Base-by-base conservation (phyloP, 2,329 filamentous ascomycete genomes). In the Chalaropsis ovoidea region DNA sequence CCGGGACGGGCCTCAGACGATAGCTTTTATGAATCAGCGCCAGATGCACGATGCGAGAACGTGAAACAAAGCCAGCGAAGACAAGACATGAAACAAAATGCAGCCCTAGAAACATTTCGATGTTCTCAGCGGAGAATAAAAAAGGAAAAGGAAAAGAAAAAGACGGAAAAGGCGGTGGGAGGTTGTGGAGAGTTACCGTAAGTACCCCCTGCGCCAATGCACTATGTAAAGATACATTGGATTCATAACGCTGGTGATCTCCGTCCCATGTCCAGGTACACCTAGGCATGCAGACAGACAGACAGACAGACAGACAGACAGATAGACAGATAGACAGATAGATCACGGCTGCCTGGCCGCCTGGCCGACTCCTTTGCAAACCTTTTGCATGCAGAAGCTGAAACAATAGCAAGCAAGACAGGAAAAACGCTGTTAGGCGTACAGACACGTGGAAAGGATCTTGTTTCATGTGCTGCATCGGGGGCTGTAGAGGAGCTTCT, bases 391-490 rank as follows among this genome's bases (percentile, higher is more conserved):
- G 54, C 54, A 58, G 54, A 58, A 39, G 54, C 54, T 58, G 54
- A 58, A 58, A 58, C 54, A 58, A 39, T 39, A 6, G 35, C 15
- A 19, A 35, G 47, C 47, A 58, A 58, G 17, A 31, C 24, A 58
- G 8, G 8, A 17, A 31, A n/a, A 56, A 8, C 24, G 22, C 27
- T 7, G 6, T 35, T 35, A 15, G 27, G 54, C 27, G 54, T 58
- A 31, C 27, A 58, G 54, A 58, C 54, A 58, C 54, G 27, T 58
- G 27, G 27, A 58, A 58, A 58, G 54, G 54, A 58, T 58, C 39
- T 31, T 39, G 54, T 58, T 58, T 58, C 54, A 58, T 35, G 27
- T 52, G 47, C 24, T 39, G 35, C 5, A 10, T 39, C 35, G 35
- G 8, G 35, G 35, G 47, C 47, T 52, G 19, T 10, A 15, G 22